Conservation (phyloP, 2,329 filamentous ascomycete species). For the Cladophialophora chaetospira region DNA sequence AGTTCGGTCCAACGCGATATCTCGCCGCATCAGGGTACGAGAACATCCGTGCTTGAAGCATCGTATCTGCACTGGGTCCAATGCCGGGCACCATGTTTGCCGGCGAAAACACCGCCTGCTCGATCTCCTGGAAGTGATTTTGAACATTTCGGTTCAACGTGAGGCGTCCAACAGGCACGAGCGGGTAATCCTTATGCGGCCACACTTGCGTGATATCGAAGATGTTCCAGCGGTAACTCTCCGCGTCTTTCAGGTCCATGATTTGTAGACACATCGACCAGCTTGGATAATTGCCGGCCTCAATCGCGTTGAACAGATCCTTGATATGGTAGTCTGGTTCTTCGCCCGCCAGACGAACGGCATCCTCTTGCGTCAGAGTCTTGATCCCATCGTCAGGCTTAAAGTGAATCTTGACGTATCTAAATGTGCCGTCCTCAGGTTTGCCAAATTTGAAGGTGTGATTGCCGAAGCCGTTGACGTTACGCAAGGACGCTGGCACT, state of each 20-base stretch:
- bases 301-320: conserved; percentile 66
- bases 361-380: conserved; percentile 61
- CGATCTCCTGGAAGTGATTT: conserved; percentile 68
- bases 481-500: conserved; percentile 64
- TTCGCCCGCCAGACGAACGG: conserved; percentile 55
- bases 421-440: conserved; percentile 59
- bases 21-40: conserved; percentile 59
- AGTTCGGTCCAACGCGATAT: conserved; percentile 46
- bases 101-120: conserved; percentile 69
- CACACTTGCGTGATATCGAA: conserved; percentile 72
- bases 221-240: conserved; percentile 61
- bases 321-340: conserved; percentile 66
- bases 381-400: conserved; percentile 65
- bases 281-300: conserved; percentile 60
- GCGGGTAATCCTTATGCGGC: conserved; percentile 64
- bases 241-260: conserved; percentile 63
- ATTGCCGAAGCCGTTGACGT: conserved; percentile 69
- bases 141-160: conserved; percentile 65
- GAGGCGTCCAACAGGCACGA: conserved; percentile 51
- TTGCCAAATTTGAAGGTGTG: conserved; percentile 70
- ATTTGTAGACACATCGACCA: conserved; percentile 68
- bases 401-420: conserved; percentile 59
- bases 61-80: conserved; percentile 63
- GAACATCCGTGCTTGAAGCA: conserved; percentile 64
- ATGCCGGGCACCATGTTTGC: conserved; percentile 66